Evolutionary conservation across 331 rosid genomes (phyloP), one percentile per base, ranked within the genome.

Genomic region (Rhamnella rubrinervis): DNA sequence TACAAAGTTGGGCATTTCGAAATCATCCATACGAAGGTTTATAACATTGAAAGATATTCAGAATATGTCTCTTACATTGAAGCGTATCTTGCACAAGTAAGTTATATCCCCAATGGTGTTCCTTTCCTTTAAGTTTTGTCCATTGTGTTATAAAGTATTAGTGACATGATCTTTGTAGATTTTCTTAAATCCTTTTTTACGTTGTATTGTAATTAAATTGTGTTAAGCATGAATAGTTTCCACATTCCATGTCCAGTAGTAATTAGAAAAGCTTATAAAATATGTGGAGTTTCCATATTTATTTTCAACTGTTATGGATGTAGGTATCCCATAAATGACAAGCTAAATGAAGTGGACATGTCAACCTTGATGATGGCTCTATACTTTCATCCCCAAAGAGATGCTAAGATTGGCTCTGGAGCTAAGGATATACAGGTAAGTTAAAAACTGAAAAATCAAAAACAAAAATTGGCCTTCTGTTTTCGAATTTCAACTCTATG

Each of bases 21-120:
- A 70, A 59, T 71, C 78, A 35, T 18, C 57, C 53, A 59, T 86
- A 64, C 86, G 77, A 77, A 76, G 78, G 50, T 53, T 49, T 31
- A 68, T 88, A 55, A 85, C 85, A 10, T 59, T 59, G 63, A 76
- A 80, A 19, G 95, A 87, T 91, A 81, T 91, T 63, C 68, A 21
- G 72, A 86, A 78, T 68, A 78, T 87, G 71, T 66, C 84, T 59
- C 17, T 17, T 59, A 38, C 60, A 18, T 79, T 83, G 62, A 86
- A 72, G 76, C 10, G 35, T 71, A 89, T 95, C 69, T 68, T 95
- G 78, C 83, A 81, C 67, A 82, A 74, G 99, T 95, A 83, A 87
- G 97, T 81, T 61, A 37, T 23, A 1, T 52, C 57, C 55, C 61
- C 40, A 46, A 20, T 35, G 47, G n/a, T 44, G 21, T 63, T 68